A percentile compares a stretch with the other conserved stretches of the same genome.
These are phyloP conservation scores for Carex littledalei DNA, from an alignment of 176 grass and related monocot genomes.

Conservation along the genomic window DNA sequence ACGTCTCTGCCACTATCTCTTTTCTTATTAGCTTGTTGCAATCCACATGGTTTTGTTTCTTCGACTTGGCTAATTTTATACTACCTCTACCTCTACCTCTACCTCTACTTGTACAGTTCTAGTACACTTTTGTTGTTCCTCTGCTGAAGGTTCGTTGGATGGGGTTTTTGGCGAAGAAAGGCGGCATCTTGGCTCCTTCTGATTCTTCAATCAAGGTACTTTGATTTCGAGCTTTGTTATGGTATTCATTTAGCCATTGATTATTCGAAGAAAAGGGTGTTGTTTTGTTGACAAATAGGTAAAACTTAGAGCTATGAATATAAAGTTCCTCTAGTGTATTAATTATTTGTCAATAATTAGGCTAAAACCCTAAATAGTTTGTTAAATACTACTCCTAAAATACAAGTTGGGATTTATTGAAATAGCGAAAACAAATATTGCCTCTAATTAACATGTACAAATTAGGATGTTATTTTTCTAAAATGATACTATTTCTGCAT, in stretches of 20 bases:
- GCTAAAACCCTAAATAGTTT: neutral
- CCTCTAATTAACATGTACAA: neutral
- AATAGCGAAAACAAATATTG: neutral
- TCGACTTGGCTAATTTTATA: neutral
- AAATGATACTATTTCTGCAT: neutral
- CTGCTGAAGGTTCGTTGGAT: neutral
- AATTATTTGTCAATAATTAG: neutral
- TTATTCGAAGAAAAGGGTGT: neutral
- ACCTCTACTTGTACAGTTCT: neutral
- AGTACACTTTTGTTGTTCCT: neutral
- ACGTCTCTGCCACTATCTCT: constrained; percentile 6
- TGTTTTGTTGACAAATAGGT: neutral
- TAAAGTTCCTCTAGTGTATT: neutral
- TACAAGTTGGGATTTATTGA: neutral
- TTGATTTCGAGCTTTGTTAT: neutral
- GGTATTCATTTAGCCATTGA: neutral
- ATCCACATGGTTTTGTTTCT: constrained; percentile 28
- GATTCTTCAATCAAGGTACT: neutral
- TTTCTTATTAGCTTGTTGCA: constrained; percentile 11
- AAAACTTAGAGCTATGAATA: neutral
- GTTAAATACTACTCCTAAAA: neutral
- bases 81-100: neutral
- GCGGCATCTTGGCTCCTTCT: neutral
- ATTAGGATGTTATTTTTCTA: neutral
- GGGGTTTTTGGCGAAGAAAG: neutral